Evolutionary conservation across 805 yeast genomes (phyloP).

Genomic region (Hanseniaspora vineae): DNA sequence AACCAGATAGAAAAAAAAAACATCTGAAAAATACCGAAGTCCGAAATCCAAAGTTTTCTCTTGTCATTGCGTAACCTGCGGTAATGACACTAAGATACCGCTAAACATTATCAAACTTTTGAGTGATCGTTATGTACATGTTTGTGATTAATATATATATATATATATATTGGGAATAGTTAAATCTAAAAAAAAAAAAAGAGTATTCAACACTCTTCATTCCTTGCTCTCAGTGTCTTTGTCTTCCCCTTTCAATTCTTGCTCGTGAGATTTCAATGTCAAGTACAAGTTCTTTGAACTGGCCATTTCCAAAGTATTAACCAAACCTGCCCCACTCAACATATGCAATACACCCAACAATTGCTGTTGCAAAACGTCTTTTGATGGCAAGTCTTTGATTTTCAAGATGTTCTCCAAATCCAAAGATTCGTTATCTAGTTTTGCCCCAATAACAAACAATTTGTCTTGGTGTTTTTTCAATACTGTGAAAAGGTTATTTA

Average conservation of each 20-base stretch:
- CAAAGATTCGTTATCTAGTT: constrained; percentile 48
- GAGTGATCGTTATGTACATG: too few relatives aligned
- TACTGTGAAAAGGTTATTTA: constrained; percentile 47
- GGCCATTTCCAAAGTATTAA: constrained; percentile 54
- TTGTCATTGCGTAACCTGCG: too few relatives aligned
- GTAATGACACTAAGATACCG: too few relatives aligned
- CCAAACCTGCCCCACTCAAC: constrained; percentile 82
- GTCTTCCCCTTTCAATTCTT: constrained; percentile 1
- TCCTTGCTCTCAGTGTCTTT: too few relatives aligned
- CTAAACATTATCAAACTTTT: too few relatives aligned
- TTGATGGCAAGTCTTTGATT: constrained; percentile 63
- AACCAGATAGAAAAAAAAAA: too few relatives aligned
- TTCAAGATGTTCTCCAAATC: constrained; percentile 39
- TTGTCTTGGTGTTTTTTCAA: constrained; percentile 50
- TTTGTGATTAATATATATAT: too few relatives aligned
- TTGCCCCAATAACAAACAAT: constrained; percentile 76
- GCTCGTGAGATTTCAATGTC: constrained; percentile 50
- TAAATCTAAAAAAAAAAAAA: neutral
- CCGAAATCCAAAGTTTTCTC: too few relatives aligned
- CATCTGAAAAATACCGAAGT: too few relatives aligned
- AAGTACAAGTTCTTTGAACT: constrained; percentile 57
- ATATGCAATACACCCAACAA: constrained; percentile 73
- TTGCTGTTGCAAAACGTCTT: constrained; percentile 64
- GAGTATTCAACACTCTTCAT: neutral
- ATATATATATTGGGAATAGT: too few relatives aligned